Base-by-base conservation (phyloP, 2,329 filamentous ascomycete genomes). In the Colletotrichum godetiae region DNA sequence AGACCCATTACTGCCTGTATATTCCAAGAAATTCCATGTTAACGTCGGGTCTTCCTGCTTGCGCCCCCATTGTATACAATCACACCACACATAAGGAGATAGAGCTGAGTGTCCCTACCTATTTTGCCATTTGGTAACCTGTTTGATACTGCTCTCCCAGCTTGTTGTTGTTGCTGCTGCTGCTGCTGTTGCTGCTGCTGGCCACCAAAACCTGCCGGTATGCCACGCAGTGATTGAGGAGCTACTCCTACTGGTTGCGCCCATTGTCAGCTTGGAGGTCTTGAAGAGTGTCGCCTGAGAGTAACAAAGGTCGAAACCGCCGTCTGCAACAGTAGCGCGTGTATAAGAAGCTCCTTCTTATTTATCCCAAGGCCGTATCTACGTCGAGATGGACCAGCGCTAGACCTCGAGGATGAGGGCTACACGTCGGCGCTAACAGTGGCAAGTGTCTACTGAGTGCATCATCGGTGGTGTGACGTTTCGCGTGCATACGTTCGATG, bases 71-170 rank as follows among this genome's bases (percentile, higher is more conserved):
- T 58, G 46, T 57, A 49, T 27, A 31, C 46, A 46, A 42, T 29
- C 22, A 49, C 42, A 49, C 42, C 42, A 49, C 42, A 29, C 29
- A 68, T 19, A 62, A 7, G 19, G 37, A 57, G 66, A 67, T 49
- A 57, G 57, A 35, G 42, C 60, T 66, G 33, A 22, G 65, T 24
- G 22, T 53, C 65, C 75, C 81, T 87, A 92, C 91, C 88, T 86
- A 92, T 82, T 82, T 92, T 92, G 68, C 90, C 90, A 77, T 91
- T 91, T 71, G 90, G 90, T 87, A 92, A 85, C 79, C 91, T 87
- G 80, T 81, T 89, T 67, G 90, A 86, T 55, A 88, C 87, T 75
- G 85, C 84, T 79, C 91, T 87, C 68, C 84, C 88, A 76, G 86
- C 80, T 76, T 86, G 87, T 78, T 74, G 72, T 24, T 77, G 77